phyloP scores from a whole-genome alignment of 2,329 filamentous ascomycete genomes.

The Monosporascus sp. region DNA sequence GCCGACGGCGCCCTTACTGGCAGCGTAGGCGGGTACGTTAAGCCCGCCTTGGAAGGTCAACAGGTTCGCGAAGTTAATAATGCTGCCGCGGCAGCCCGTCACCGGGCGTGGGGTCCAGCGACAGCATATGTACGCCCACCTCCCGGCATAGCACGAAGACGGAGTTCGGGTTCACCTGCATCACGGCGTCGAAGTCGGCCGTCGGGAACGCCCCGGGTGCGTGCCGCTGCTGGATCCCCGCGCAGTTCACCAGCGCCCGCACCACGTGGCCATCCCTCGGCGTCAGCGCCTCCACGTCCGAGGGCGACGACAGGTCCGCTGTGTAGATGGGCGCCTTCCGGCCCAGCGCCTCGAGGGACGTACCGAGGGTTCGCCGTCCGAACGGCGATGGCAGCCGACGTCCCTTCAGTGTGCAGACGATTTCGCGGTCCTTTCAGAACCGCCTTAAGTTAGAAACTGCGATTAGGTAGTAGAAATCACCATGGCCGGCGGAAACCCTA shows the following conservation, averaged over 20 bases:
- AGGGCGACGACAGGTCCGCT: constrained; percentile 58
- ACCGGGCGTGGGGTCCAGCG: constrained; percentile 41
- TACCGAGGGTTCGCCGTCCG: too few species aligned
- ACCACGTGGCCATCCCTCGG: constrained; percentile 58
- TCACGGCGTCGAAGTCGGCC: constrained; percentile 70
- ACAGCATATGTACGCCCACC: constrained; percentile 72
- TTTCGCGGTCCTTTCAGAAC: too few species aligned
- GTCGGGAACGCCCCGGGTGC: constrained; percentile 70
- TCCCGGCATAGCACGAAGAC: constrained; percentile 77
- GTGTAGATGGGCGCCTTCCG: constrained; percentile 62
- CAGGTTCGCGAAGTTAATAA: constrained; percentile 81
- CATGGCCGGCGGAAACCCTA: too few species aligned
- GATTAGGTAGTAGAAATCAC: too few species aligned
- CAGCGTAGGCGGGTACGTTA: constrained; percentile 82
- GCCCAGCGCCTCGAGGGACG: constrained; percentile 60
- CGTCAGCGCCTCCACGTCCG: constrained; percentile 54
- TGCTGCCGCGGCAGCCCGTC: constrained; percentile 58
- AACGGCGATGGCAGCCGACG: too few species aligned
- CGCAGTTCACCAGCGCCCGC: constrained; percentile 76
- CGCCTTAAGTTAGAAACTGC: too few species aligned
- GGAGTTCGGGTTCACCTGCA: constrained; percentile 79
- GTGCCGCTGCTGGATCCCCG: constrained; percentile 76
- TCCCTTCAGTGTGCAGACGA: too few species aligned
- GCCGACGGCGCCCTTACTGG: constrained; percentile 77
- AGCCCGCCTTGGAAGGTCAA: constrained; percentile 81